phyloP scores from a whole-genome alignment of 805 yeast genomes.

The Alloascoidea hylecoeti region DNA sequence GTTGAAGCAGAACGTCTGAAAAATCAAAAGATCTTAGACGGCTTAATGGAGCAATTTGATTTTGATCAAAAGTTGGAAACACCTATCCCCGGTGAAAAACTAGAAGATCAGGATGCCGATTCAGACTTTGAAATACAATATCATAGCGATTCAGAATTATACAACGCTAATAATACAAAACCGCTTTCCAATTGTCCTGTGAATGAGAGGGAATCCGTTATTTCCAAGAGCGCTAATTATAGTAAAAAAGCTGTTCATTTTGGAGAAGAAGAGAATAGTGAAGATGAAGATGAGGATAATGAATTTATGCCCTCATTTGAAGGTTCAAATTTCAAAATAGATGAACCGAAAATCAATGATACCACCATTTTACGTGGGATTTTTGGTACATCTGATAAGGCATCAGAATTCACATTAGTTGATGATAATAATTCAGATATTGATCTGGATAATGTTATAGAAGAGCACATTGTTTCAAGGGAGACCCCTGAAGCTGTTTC shows the following conservation, averaged over 20 bases:
- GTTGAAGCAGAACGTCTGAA: constrained; percentile 22
- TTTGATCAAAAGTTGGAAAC: neutral
- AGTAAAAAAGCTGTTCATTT: constrained; percentile 27
- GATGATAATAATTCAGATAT: constrained; percentile 4
- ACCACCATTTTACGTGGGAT: neutral
- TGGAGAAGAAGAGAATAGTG: constrained; percentile 18
- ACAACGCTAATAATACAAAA: no score
- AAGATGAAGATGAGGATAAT: constrained; percentile 2
- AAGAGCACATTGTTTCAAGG: constrained; percentile 3
- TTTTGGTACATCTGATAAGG: constrained; percentile 7
- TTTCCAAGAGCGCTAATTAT: no score
- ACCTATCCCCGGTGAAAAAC: constrained; percentile 10
- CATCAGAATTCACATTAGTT: constrained; percentile 6
- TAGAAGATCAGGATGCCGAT: constrained; percentile 1
- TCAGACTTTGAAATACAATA: neutral
- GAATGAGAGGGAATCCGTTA: neutral
- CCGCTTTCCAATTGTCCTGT: neutral
- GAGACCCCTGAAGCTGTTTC: constrained; percentile 2
- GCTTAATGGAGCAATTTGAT: constrained; percentile 31
- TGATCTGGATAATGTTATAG: constrained; percentile 3
- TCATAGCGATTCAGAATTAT: neutral
- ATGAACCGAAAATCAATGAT: constrained; percentile 1
- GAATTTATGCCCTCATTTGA: neutral
- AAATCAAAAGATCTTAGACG: constrained; percentile 30
- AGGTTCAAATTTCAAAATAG: neutral